These are phyloP conservation scores for Anthracocystis setariae DNA, from an alignment of 1,284 basidiomycete genomes.

Conservation along the genomic window DNA sequence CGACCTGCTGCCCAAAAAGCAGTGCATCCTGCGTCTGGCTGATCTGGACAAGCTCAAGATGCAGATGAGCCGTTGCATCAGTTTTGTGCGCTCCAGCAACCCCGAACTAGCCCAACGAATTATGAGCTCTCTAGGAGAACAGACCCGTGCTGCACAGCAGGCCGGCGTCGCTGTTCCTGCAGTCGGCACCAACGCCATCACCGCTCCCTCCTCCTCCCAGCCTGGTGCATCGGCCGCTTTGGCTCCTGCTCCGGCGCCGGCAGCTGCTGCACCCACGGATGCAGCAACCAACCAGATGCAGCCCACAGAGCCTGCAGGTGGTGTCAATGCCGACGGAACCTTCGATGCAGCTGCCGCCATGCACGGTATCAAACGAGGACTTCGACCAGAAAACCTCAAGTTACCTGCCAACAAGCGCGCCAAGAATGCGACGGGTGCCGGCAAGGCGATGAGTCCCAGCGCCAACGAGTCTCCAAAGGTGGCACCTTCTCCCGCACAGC, in stretches of 20 bases:
- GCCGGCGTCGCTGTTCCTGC: slow-evolving; percentile 15
- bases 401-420: slow-evolving; percentile 60
- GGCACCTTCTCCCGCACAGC: slow-evolving; percentile 45
- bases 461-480: slow-evolving; percentile 53
- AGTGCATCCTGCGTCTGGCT: slow-evolving; percentile 57
- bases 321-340: slow-evolving; percentile 30
- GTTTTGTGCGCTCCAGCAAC: slow-evolving; percentile 62
- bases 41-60: slow-evolving; percentile 66
- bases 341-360: slow-evolving; percentile 47
- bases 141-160: slow-evolving; percentile 34
- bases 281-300: slow-evolving; percentile 13
- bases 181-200: slow-evolving; percentile 10
- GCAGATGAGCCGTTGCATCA: slow-evolving; percentile 65
- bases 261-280: slow-evolving; percentile 19
- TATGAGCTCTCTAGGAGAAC: slow-evolving; percentile 43
- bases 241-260: slow-evolving; percentile 9
- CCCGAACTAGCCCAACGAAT: slow-evolving; percentile 57
- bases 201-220: slow-evolving; percentile 1
- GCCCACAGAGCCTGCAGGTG: slow-evolving; percentile 12
- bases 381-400: slow-evolving; percentile 64
- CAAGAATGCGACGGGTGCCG: slow-evolving; percentile 32
- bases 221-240: slow-evolving; percentile 10
- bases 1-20: slow-evolving; percentile 52
- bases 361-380: slow-evolving; percentile 60
- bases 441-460: slow-evolving; percentile 36